Percentiles rank a stretch among this genome's conserved stretches.
Conservation (phyloP, 805 yeast genomes). For the Ogataea trehalophila region DNA sequence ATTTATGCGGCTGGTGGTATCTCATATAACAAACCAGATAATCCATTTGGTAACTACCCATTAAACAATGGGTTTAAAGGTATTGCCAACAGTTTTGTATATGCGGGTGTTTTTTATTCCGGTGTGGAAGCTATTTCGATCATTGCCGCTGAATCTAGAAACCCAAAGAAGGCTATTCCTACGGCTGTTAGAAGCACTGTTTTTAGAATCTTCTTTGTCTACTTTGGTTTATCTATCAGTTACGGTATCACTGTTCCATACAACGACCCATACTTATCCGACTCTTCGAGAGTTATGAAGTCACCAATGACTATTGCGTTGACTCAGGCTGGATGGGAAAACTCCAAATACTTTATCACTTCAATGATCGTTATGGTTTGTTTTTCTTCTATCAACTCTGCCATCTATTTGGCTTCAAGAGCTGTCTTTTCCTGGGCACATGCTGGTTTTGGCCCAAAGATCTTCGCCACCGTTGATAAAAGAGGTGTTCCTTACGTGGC, state of each 20-base stretch:
- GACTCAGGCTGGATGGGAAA: slow-evolving; percentile 39
- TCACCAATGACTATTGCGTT: slow-evolving; percentile 42
- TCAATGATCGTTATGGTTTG: slow-evolving; percentile 50
- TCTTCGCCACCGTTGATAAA: slow-evolving; percentile 45
- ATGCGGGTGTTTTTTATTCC: slow-evolving; percentile 55
- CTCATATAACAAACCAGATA: slow-evolving; percentile 26
- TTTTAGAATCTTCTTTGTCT: slow-evolving; percentile 47
- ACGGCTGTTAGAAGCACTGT: slow-evolving; percentile 49
- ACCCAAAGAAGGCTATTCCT: slow-evolving; percentile 51
- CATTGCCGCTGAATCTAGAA: slow-evolving; percentile 52
- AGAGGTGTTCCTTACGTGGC: slow-evolving; percentile 59
- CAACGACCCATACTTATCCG: slow-evolving; percentile 39
- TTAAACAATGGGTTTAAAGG: slow-evolving; percentile 47
- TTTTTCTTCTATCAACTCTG: slow-evolving; percentile 65
- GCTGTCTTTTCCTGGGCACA: slow-evolving; percentile 57
- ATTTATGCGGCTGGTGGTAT: slow-evolving; percentile 40
- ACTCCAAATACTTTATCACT: slow-evolving; percentile 36
- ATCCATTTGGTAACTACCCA: slow-evolving; percentile 30
- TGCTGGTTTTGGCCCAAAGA: slow-evolving; percentile 54
- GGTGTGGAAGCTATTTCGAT: slow-evolving; percentile 56
- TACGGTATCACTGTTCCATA: slow-evolving; percentile 55
- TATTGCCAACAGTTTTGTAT: slow-evolving; percentile 50
- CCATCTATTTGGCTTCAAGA: slow-evolving; percentile 61
- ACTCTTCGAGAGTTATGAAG: slow-evolving; percentile 30
- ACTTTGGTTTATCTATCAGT: slow-evolving; percentile 47